Base-by-base conservation (phyloP, 2,329 filamentous ascomycete species). In the Cladosporium sp. region DNA sequence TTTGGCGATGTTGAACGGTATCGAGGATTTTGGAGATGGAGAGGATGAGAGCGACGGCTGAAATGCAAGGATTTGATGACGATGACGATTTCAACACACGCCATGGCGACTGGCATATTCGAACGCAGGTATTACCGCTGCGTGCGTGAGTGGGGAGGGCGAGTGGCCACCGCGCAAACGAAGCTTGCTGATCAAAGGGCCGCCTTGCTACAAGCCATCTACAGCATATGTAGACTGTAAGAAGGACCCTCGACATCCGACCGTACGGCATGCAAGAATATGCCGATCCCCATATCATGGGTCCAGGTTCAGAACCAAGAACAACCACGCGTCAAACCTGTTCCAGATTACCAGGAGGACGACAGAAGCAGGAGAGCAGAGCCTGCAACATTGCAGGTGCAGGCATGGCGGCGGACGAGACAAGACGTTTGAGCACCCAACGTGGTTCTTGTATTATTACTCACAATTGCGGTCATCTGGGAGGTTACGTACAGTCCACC, bases 1-100 rank as follows among this genome's bases (percentile, higher is more conserved):
- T 28, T 26, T 70, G 49, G 79, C 81, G 52, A 79, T 83, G 69
- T 79, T 80, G 11, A 81, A 81, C 70, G 80, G 80, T 28, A 82
- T 74, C 55, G 75, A 81, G 28, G 80, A 81, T 65, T 80, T 77
- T 36, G 80, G 80, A 12, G 81, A 85, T 58, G 76, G 75, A 8
- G 81, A 84, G 18, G 82, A 82, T 72, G 78, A 80, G 52, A 80
- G 81, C 36, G 72, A 74, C n/a, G 70, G 61, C 28, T 64, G 61
- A 64, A 64, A 55, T 4, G 15, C 41, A 47, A 24, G 41, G 8
- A 47, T 21, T 47, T 24, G n/a, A 24, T 11, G 8, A 21, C 4
- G 36, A 41, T 5, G 36, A 41, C 14, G 5, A 47, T n/a, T n/a
- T 44, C 18, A 21, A 21, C 7, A 47, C 1, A 21, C 41, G 41